phyloP scores from a whole-genome alignment of 2,329 filamentous ascomycete species.

The Polychaeton citri region DNA sequence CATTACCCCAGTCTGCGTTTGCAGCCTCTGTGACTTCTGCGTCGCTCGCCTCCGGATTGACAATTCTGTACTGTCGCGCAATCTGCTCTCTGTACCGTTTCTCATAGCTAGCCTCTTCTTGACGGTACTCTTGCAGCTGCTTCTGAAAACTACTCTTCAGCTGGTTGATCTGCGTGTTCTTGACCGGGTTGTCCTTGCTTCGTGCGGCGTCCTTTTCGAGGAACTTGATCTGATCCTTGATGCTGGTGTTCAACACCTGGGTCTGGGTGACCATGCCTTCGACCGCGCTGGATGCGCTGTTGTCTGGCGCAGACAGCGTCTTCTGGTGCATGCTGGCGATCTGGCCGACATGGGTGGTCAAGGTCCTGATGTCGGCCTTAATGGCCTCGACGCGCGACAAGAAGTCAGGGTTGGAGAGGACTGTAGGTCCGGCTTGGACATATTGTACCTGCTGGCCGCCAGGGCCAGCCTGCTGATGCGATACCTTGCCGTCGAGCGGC shows the following conservation, averaged over 20 bases:
- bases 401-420: constrained; percentile 53
- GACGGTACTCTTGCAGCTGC: constrained; percentile 56
- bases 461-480: not conserved
- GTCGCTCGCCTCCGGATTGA: constrained; percentile 35
- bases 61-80: constrained; percentile 65
- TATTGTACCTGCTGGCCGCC: constrained; percentile 23
- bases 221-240: constrained; percentile 66
- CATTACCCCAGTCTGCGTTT: constrained; percentile 59
- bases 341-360: constrained; percentile 53
- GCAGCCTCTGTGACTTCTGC: constrained; percentile 54
- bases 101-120: constrained; percentile 58
- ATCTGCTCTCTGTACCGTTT: constrained; percentile 65
- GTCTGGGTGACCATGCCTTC: constrained; percentile 57
- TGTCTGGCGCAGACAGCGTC: constrained; percentile 53
- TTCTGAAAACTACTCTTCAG: constrained; percentile 61
- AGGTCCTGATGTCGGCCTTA: constrained; percentile 52
- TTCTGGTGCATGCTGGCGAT: constrained; percentile 61
- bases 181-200: constrained; percentile 50
- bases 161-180: constrained; percentile 55
- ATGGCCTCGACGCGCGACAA: constrained; percentile 52
- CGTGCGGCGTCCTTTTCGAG: constrained; percentile 58
- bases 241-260: constrained; percentile 58
- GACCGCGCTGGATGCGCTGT: constrained; percentile 35
- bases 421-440: constrained; percentile 23
- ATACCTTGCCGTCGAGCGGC: not conserved